Percentiles rank a stretch among this genome's conserved stretches.
Evolutionary conservation across 1,284 basidiomycete species (phyloP).

Genomic region (Amylostereum areolatum): DNA sequence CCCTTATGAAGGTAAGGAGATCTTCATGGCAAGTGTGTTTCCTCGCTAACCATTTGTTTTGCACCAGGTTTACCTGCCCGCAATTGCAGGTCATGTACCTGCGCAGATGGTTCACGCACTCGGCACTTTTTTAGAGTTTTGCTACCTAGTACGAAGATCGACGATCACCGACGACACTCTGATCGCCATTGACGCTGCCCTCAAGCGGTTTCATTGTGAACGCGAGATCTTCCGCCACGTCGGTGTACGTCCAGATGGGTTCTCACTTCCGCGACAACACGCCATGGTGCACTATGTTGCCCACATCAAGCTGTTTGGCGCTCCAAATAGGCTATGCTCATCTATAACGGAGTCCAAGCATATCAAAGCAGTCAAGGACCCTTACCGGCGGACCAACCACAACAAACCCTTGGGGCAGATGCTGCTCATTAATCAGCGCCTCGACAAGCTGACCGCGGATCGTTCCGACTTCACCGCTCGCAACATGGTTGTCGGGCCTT

Average conservation of each 20-base stretch:
- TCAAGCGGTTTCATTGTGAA: slow-evolving; percentile 6
- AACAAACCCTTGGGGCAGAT: slow-evolving; percentile 18
- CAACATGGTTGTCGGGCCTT: too few species aligned
- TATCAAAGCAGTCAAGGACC: slow-evolving; percentile 19
- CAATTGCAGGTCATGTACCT: slow-evolving; percentile 14
- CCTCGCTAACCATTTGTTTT: too few species aligned
- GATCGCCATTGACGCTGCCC: slow-evolving; percentile 2
- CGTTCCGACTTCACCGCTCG: not conserved
- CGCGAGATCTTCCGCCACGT: slow-evolving; percentile 10
- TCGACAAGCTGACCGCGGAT: not conserved
- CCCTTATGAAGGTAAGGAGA: slow-evolving; percentile 3
- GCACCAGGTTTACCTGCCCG: slow-evolving; percentile 19
- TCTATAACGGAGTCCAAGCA: slow-evolving; percentile 22
- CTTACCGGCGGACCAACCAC: slow-evolving; percentile 16
- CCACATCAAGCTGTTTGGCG: slow-evolving; percentile 13
- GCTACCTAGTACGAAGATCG: slow-evolving; percentile 13
- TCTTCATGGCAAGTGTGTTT: too few species aligned
- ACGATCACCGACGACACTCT: not conserved
- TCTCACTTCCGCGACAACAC: slow-evolving; percentile 19
- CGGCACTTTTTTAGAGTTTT: slow-evolving; percentile 15
- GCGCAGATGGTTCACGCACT: slow-evolving; percentile 10
- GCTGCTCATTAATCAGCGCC: slow-evolving; percentile 14
- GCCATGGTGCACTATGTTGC: slow-evolving; percentile 12
- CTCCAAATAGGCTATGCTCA: slow-evolving; percentile 18
- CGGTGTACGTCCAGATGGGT: slow-evolving; percentile 10